Percentiles rank a stretch among this genome's conserved stretches.
These are phyloP conservation scores for Fusarium sp. DNA, from an alignment of 2,329 filamentous ascomycete genomes.

Conservation along the genomic window DNA sequence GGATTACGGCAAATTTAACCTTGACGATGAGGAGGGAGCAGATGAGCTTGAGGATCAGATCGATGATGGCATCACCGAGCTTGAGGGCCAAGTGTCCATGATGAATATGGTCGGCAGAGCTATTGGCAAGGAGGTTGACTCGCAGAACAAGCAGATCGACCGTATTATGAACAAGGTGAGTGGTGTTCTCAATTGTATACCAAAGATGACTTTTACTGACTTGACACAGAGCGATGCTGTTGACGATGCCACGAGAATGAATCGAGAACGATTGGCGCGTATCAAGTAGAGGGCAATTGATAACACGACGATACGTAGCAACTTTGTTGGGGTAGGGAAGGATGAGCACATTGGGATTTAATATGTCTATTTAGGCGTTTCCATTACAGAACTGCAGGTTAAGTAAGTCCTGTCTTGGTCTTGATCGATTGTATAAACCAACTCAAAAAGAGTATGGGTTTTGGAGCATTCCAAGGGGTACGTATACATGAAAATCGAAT, in stretches of 20 bases:
- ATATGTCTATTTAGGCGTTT: conserved; percentile 3
- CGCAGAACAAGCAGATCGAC: conserved; percentile 79
- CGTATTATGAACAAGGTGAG: conserved; percentile 80
- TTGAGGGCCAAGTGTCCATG: conserved; percentile 74
- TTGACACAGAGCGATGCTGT: conserved; percentile 77
- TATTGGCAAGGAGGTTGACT: conserved; percentile 78
- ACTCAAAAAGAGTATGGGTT: not conserved
- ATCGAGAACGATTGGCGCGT: conserved; percentile 75
- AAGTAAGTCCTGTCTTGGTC: not conserved
- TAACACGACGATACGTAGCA: conserved; percentile 5
- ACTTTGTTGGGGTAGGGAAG: not conserved
- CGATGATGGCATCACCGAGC: conserved; percentile 69
- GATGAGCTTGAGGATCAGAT: conserved; percentile 62
- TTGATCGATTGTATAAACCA: not conserved
- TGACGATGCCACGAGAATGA: conserved; percentile 82
- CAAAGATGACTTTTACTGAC: conserved; percentile 41
- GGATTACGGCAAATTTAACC: conserved; percentile 72
- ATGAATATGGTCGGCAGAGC: conserved; percentile 78
- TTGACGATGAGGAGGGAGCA: conserved; percentile 73
- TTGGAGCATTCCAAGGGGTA: not conserved
- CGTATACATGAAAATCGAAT: conserved; percentile 3
- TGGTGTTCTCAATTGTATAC: not conserved
- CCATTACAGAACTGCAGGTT: not conserved
- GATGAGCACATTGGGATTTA: conserved; percentile 3
- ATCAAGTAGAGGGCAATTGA: conserved; percentile 52